Conservation (phyloP, 257 asterid genomes). For the Solanum chilense region DNA sequence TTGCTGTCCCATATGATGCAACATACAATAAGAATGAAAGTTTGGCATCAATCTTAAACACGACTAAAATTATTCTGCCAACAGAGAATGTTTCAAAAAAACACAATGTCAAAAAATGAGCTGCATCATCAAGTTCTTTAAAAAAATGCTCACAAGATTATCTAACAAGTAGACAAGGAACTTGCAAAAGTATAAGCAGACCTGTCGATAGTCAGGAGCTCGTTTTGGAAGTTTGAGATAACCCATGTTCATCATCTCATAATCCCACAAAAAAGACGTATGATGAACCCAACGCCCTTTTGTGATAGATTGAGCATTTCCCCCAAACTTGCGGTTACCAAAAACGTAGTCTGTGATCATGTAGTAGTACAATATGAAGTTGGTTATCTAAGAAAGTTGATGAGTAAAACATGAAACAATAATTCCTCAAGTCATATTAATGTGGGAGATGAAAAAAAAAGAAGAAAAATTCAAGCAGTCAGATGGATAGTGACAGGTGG, state of each 20-base stretch:
- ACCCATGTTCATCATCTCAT: slow-evolving; percentile 53
- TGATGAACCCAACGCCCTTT: slow-evolving; percentile 87
- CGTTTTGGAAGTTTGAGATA: slow-evolving; percentile 72
- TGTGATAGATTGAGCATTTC: slow-evolving; percentile 90
- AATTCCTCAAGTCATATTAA: neutral
- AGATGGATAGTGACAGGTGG: neutral
- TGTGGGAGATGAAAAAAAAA: neutral
- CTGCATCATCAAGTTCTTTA: neutral
- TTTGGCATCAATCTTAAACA: neutral
- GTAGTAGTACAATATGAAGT: neutral
- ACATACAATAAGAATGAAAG: neutral
- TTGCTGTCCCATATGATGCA: neutral
- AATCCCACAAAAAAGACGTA: slow-evolving; percentile 92
- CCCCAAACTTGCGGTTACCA: slow-evolving; percentile 78
- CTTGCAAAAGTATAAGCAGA: slow-evolving; percentile 3
- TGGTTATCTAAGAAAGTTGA: neutral
- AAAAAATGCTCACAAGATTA: neutral
- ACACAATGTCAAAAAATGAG: neutral
- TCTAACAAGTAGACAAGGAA: neutral
- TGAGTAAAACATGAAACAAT: neutral
- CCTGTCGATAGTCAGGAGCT: slow-evolving; percentile 82
- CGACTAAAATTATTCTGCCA: neutral
- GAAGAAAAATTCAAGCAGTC: neutral
- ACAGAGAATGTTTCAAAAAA: neutral
- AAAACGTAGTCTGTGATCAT: slow-evolving; percentile 61